Conservation (phyloP, 345 rosid genomes). For the Stellera chamaejasme region DNA sequence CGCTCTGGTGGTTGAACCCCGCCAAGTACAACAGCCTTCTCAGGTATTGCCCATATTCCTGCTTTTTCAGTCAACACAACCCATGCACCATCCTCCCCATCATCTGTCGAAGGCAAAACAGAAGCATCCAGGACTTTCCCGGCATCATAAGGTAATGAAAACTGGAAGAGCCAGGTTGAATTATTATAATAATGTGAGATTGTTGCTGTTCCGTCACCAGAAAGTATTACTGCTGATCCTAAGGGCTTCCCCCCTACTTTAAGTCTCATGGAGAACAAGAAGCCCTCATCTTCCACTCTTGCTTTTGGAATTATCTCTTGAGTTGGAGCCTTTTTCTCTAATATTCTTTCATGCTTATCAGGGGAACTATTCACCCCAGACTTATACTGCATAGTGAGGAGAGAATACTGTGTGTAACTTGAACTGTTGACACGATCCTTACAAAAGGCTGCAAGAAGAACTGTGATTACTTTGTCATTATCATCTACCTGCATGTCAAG, state of each 20-base stretch:
- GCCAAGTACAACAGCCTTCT: constrained; percentile 73
- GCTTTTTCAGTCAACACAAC: constrained; percentile 87
- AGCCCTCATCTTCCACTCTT: constrained; percentile 81
- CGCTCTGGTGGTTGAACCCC: constrained; percentile 96
- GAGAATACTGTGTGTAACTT: constrained; percentile 89
- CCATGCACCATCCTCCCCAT: constrained; percentile 84
- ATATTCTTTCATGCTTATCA: constrained; percentile 37
- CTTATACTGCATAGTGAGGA: constrained; percentile 73
- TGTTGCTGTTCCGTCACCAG: constrained; percentile 95
- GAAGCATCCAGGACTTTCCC: constrained; percentile 98
- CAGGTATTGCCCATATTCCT: constrained; percentile 98
- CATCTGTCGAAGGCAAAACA: constrained; percentile 64
- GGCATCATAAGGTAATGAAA: constrained; percentile 90
- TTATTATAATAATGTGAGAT: constrained; percentile 64
- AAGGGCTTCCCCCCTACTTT: constrained; percentile 80
- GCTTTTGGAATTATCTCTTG: constrained; percentile 98
- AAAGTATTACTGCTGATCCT: constrained; percentile 80
- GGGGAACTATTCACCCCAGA: constrained; percentile 37
- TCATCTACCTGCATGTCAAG: constrained; percentile 78
- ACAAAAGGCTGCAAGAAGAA: constrained; percentile 89
- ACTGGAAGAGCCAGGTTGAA: constrained; percentile 76
- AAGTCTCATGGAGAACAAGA: constrained; percentile 86
- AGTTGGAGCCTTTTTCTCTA: constrained; percentile 83
- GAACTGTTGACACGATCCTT: constrained; percentile 88
- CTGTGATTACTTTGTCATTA: constrained; percentile 60